phyloP scores from a whole-genome alignment of 2,329 filamentous ascomycete species.

The Periconia sp. region DNA sequence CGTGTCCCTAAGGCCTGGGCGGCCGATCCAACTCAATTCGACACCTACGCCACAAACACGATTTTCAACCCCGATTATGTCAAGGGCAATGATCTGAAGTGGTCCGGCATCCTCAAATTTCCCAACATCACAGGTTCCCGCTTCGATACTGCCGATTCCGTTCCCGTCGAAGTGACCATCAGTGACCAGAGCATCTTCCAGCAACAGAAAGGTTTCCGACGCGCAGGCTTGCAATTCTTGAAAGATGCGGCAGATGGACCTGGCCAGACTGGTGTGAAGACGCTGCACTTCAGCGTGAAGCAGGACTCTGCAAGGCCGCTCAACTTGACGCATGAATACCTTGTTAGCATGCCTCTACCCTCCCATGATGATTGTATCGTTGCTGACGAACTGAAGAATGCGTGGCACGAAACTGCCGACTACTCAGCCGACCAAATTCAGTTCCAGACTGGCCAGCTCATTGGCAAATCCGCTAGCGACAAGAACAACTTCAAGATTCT shows the following conservation, averaged over 20 bases:
- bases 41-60: conserved; percentile 39
- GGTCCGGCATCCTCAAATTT: conserved; percentile 59
- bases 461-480: conserved; percentile 55
- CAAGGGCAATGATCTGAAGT: conserved; percentile 59
- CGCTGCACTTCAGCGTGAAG: conserved; percentile 65
- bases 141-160: conserved; percentile 53
- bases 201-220: conserved; percentile 66
- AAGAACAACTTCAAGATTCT: conserved; percentile 53
- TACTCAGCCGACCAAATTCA: conserved; percentile 50
- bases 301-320: conserved; percentile 59
- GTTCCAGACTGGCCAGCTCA: conserved; percentile 62
- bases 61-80: conserved; percentile 61
- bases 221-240: conserved; percentile 62
- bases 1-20: conserved; percentile 34
- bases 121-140: conserved; percentile 50
- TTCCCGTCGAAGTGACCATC: conserved; percentile 62
- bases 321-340: conserved; percentile 67
- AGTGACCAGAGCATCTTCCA: conserved; percentile 65
- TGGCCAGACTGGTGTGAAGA: conserved; percentile 63
- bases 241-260: conserved; percentile 58
- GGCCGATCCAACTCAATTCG: conserved; percentile 34
- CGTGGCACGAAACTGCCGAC: conserved; percentile 48
- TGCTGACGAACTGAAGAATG: conserved; percentile 26
- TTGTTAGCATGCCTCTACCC: conserved; percentile 50
- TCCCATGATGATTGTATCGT: neutral